Base-by-base conservation (phyloP, 371 early-diverging fungal species). In the Haplosporangium sp. region DNA sequence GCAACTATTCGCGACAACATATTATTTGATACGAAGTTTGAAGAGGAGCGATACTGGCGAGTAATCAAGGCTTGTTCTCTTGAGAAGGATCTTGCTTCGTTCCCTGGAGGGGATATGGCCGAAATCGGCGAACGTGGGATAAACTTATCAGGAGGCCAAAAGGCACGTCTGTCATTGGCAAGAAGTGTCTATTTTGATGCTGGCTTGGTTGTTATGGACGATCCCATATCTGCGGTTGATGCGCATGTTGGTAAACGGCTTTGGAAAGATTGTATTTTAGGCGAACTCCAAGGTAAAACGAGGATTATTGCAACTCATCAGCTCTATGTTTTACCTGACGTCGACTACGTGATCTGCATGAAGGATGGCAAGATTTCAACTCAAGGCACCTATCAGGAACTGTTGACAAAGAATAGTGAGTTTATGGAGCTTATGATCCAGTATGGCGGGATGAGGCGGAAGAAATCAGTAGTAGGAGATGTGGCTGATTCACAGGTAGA, bases 121-220 rank as follows among this genome's bases (percentile, higher is more conserved):
- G 95, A 96, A 83, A 91, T 97, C 48, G 97, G 97, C 61, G 97
- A 96, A 78, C 91, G 92, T 65, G 97, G 96, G 9, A 88, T 96
- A 20, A 94, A 93, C 9, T 76, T 97, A 17, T 94, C 95, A 52
- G 97, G 98, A 59, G 97, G 96, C 0, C 94, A 95, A 81, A 91
- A 92, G 75, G 94, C 94, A 77, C 86, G 95, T 67, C 77, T 86
- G 20, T 77, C 77, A 0, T 44, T 85, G 52, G 85, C 85, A 0
- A 65, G 87, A 6, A 83, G 85, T 39, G 85, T 86, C 10, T 85
- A 87, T 62, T 74, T 79, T 71, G 72, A 88, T 40, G 85, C 86
- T 42, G 93, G 92, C 37, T 86, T 86, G 50, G 84, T 92, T 11
- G 71, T 92, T 57, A 76, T 93, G 78, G 94, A 94, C 72, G 93